phyloP scores from a whole-genome alignment of 2,329 filamentous ascomycete species.

The Aaosphaeria pasadenensis region DNA sequence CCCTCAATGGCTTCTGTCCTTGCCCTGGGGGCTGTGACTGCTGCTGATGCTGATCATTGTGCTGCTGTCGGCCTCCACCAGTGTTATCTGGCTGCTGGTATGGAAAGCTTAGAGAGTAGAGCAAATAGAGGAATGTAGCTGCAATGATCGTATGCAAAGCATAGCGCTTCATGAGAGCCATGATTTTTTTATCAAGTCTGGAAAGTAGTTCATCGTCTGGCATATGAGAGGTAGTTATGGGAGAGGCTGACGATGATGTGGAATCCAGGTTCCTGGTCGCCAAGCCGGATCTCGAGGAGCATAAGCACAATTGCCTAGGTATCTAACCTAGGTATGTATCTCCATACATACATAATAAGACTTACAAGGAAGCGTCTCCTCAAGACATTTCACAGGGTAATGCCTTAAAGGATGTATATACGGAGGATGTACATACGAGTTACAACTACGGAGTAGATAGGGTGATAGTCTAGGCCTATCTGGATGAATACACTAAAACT shows the following conservation, averaged over 20 bases:
- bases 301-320: too few relatives aligned
- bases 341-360: too few relatives aligned
- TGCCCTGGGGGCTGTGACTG: conserved; percentile 2
- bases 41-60: not conserved
- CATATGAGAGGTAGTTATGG: conserved; percentile 6
- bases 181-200: conserved; percentile 7
- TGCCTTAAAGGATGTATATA: too few relatives aligned
- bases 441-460: too few relatives aligned
- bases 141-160: conserved; percentile 32
- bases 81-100: conserved; percentile 14
- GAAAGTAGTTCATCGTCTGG: not conserved
- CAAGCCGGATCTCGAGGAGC: too few relatives aligned
- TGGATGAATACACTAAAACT: too few relatives aligned
- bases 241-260: conserved; percentile 1
- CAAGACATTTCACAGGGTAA: too few relatives aligned
- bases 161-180: conserved; percentile 40
- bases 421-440: too few relatives aligned
- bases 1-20: conserved; percentile 9
- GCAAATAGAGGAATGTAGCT: conserved; percentile 31
- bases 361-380: too few relatives aligned
- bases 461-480: too few relatives aligned
- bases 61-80: not conserved
- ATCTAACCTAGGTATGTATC: too few relatives aligned
- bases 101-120: conserved; percentile 37
- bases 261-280: too few relatives aligned